These are phyloP conservation scores for Mycosphaerella arachidis DNA, from an alignment of 2,329 filamentous ascomycete species.

Conservation along the genomic window DNA sequence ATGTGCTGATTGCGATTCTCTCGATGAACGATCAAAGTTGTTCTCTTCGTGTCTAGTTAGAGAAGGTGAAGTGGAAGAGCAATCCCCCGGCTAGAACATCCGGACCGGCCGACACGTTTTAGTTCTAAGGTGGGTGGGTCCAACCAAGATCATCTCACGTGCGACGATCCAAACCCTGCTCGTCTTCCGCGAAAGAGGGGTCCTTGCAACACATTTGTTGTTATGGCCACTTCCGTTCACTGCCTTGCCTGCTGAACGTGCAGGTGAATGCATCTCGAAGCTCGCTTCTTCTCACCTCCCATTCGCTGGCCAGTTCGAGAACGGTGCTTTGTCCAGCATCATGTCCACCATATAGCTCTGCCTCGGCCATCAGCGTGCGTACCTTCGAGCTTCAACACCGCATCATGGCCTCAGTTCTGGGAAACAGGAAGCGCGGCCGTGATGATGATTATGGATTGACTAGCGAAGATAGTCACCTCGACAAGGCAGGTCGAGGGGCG, in stretches of 20 bases:
- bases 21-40: neutral
- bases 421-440: conserved; percentile 17
- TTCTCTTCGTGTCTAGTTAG: neutral
- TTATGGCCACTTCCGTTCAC: conserved; percentile 1
- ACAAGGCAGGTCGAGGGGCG: conserved; percentile 13
- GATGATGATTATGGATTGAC: conserved; percentile 12
- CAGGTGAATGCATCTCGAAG: neutral
- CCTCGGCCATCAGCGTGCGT: conserved; percentile 1
- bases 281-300: neutral
- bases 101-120: neutral
- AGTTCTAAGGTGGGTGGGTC: neutral
- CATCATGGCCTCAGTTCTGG: conserved; percentile 11
- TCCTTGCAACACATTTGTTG: conserved; percentile 6
- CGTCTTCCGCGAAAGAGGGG: neutral
- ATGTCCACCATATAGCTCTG: neutral
- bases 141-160: neutral
- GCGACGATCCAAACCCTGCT: neutral
- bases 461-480: conserved; percentile 8
- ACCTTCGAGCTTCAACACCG: neutral
- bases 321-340: neutral
- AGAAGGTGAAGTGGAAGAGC: neutral
- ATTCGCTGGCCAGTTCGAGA: neutral
- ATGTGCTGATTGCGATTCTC: too few species aligned
- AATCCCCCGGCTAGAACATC: neutral
- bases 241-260: neutral